phyloP scores from a whole-genome alignment of 768 basidiomycete species.

The Boletus coccyginus region DNA sequence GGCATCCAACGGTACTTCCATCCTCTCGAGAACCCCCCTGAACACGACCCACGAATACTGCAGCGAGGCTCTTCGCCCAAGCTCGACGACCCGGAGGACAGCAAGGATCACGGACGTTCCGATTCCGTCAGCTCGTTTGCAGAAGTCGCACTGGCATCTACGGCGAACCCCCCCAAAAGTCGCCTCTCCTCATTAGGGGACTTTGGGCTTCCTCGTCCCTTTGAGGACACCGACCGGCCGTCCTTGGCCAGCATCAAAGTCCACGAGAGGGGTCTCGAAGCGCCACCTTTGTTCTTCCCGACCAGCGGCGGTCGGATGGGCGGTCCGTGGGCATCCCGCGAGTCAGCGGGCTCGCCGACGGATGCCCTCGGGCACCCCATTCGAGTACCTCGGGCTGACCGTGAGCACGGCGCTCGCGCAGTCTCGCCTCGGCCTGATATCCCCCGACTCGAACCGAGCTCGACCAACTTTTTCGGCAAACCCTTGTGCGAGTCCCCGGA shows the following conservation, averaged over 20 bases:
- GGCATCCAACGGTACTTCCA: not conserved
- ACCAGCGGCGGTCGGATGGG: not conserved
- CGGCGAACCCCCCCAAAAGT: not conserved
- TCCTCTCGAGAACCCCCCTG: not conserved
- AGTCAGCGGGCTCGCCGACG: not conserved
- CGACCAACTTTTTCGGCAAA: slow-evolving; percentile 3
- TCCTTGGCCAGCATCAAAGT: not conserved
- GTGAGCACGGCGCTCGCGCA: not conserved
- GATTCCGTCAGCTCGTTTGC: slow-evolving; percentile 14
- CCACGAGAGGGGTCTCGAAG: slow-evolving; percentile 19
- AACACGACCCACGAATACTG: not conserved
- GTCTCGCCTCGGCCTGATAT: not conserved
- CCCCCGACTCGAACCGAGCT: not conserved
- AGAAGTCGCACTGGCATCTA: slow-evolving; percentile 19
- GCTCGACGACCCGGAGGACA: not conserved
- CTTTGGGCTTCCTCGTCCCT: slow-evolving; percentile 19
- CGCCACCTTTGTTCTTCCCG: slow-evolving; percentile 4
- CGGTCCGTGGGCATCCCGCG: not conserved
- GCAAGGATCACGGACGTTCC: slow-evolving; percentile 4
- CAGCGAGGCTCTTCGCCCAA: not conserved
- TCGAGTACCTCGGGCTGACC: not conserved
- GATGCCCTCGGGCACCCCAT: not conserved
- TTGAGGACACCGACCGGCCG: slow-evolving; percentile 9
- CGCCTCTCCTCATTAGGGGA: slow-evolving; percentile 17
- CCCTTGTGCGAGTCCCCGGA: slow-evolving; percentile 26